Base-by-base conservation (phyloP, 441 rosid species). In the Erysimum cheiri region DNA sequence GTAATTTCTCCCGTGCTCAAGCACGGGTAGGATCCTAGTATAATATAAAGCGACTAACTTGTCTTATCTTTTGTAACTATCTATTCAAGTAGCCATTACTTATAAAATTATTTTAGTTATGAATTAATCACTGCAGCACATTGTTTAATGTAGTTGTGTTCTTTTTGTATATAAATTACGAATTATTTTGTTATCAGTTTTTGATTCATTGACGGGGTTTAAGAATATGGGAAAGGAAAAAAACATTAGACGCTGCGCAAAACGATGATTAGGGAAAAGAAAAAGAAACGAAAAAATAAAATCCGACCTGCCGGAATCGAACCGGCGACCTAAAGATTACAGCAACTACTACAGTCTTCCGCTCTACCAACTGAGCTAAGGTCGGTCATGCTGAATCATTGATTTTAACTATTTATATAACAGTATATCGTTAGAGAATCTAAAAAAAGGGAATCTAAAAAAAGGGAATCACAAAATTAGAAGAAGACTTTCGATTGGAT, bases 311-410 rank as follows among this genome's bases (percentile, higher is more conserved):
- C 73, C 74, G 59, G 74, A 73, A 22, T 77, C 71, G 71, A 72
- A 77, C 77, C 75, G 64, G 75, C 76, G 77, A 72, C 80, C 77
- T 72, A 62, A 67, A 57, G 64, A 77, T 77, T 41, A 22, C 73
- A 36, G 73, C 67, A 37, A 41, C 49, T 1, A 85, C 87, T 85
- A 85, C 92, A 87, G 90, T 84, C 89, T 87, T 89, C 92, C 92
- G 96, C 96, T 85, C 89, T 85, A 43, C 40, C 67, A 62, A 62
- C 67, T 46, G 52, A 61, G 39, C 52, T 61, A 41, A 61, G 66
- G 53, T 41, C 66, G 37, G 47, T n/a, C 3, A 0, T 29, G 8
- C 0, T 0, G 2, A 0, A 1, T 0, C 0, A 3, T 0, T 9
- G 17, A 24, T 40, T 10, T 3, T 13, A 59, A 1, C 15, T 36